Percentiles rank a stretch among this genome's conserved stretches.
Evolutionary conservation across 2,329 filamentous ascomycete genomes (phyloP).

Genomic region (Penicillium fuscoglaucum): DNA sequence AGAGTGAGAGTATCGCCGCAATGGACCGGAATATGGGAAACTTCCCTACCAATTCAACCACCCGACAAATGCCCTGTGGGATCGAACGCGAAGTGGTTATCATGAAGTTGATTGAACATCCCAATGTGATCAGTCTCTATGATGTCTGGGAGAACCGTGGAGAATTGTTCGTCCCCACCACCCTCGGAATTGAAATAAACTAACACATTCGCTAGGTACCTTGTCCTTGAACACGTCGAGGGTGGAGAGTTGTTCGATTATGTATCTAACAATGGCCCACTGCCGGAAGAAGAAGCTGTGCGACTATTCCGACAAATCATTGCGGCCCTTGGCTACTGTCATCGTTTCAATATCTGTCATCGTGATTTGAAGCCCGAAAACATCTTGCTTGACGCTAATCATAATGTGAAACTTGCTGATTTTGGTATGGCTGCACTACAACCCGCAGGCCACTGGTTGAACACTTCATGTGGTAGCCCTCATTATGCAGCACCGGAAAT

Average conservation of each 20-base stretch:
- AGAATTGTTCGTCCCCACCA: constrained; percentile 70
- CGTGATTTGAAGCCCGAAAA: constrained; percentile 97
- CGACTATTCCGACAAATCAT: constrained; percentile 92
- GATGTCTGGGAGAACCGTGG: constrained; percentile 98
- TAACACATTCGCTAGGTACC: constrained; percentile 63
- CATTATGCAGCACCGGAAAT: constrained; percentile 96
- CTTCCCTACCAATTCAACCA: constrained; percentile 55
- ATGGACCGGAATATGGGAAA: constrained; percentile 70
- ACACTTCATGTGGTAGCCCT: constrained; percentile 90
- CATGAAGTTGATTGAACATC: constrained; percentile 93
- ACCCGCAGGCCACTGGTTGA: constrained; percentile 72
- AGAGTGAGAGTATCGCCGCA: constrained; percentile 81
- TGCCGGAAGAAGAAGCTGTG: constrained; percentile 77
- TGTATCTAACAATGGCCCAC: constrained; percentile 70
- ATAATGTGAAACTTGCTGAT: constrained; percentile 89
- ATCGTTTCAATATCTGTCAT: constrained; percentile 92
- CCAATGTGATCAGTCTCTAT: constrained; percentile 88
- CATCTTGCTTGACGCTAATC: constrained; percentile 75
- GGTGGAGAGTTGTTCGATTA: constrained; percentile 84
- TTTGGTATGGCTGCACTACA: constrained; percentile 98
- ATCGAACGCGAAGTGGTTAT: constrained; percentile 95
- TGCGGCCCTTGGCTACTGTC: constrained; percentile 86
- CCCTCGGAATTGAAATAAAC: not conserved
- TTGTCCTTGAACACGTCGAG: constrained; percentile 90
- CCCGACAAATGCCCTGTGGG: constrained; percentile 76